phyloP scores from a whole-genome alignment of 352 stramenopile species.

The Aphanomyces cochlioides region DNA sequence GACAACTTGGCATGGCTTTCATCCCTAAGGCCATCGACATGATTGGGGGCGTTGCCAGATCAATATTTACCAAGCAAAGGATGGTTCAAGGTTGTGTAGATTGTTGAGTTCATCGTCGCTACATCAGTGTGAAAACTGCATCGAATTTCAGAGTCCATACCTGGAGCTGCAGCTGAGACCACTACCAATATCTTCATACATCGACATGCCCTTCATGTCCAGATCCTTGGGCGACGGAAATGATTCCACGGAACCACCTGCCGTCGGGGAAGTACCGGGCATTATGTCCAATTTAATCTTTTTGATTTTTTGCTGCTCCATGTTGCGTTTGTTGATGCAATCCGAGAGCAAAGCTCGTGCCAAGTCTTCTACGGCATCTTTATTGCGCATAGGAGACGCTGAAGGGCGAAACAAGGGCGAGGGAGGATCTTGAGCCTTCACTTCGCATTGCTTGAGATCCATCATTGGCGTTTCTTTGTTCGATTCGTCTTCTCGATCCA shows the following conservation, averaged over 20 bases:
- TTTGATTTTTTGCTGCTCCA: neutral
- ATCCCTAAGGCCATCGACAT: slow-evolving; percentile 43
- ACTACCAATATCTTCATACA: slow-evolving; percentile 23
- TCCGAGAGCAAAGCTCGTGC: slow-evolving; percentile 18
- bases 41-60: slow-evolving; percentile 27
- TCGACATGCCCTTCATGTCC: neutral
- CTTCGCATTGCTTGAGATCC: too few species aligned
- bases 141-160: slow-evolving; percentile 30
- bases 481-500: neutral
- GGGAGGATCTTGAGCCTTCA: neutral
- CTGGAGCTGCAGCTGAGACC: slow-evolving; percentile 50
- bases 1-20: slow-evolving; percentile 45
- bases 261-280: neutral
- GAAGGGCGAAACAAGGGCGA: neutral
- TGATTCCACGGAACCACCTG: neutral
- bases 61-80: slow-evolving; percentile 47
- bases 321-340: slow-evolving; percentile 25
- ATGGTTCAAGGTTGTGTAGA: slow-evolving; percentile 60
- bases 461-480: too few species aligned
- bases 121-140: slow-evolving; percentile 35
- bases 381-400: neutral
- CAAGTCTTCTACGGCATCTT: slow-evolving; percentile 17
- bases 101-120: slow-evolving; percentile 79
- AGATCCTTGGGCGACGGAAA: slow-evolving; percentile 5
- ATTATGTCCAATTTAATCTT: slow-evolving; percentile 17